These are phyloP conservation scores for Scheffersomyces stipitis DNA, from an alignment of 805 yeast species.

Conservation along the genomic window DNA sequence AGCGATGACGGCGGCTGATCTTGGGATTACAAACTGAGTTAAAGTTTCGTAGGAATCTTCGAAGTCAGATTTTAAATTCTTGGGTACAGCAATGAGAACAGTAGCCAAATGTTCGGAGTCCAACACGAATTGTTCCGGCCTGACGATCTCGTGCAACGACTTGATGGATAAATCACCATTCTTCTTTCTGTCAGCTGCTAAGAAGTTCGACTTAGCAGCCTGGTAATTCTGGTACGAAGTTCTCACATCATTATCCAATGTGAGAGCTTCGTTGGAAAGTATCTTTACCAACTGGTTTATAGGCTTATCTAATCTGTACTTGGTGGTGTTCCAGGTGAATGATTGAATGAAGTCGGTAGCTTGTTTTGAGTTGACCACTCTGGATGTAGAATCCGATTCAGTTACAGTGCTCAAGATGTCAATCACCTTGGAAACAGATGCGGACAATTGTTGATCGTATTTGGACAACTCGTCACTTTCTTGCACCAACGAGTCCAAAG, in stretches of 20 bases:
- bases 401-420: constrained; percentile 60
- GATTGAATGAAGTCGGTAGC: constrained; percentile 67
- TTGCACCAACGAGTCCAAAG: constrained; percentile 86
- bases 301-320: constrained; percentile 82
- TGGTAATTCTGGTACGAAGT: constrained; percentile 72
- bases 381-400: constrained; percentile 20
- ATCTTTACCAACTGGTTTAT: constrained; percentile 70
- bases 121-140: constrained; percentile 77
- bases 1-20: constrained; percentile 72
- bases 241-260: constrained; percentile 83
- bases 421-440: constrained; percentile 68
- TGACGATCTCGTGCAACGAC: constrained; percentile 86
- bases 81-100: constrained; percentile 86
- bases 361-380: constrained; percentile 42
- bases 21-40: constrained; percentile 83
- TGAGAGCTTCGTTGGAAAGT: constrained; percentile 74
- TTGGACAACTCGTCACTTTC: constrained; percentile 88
- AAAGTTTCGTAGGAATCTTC: constrained; percentile 72
- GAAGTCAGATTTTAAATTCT: constrained; percentile 58
- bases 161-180: constrained; percentile 91
- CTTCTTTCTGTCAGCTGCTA: constrained; percentile 88
- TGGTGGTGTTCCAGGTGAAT: constrained; percentile 86
- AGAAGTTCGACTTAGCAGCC: constrained; percentile 77
- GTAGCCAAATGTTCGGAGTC: constrained; percentile 86
- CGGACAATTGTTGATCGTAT: constrained; percentile 73